Conservation (phyloP, 306 rosid genomes). For the Hylodesmum podocarpum region DNA sequence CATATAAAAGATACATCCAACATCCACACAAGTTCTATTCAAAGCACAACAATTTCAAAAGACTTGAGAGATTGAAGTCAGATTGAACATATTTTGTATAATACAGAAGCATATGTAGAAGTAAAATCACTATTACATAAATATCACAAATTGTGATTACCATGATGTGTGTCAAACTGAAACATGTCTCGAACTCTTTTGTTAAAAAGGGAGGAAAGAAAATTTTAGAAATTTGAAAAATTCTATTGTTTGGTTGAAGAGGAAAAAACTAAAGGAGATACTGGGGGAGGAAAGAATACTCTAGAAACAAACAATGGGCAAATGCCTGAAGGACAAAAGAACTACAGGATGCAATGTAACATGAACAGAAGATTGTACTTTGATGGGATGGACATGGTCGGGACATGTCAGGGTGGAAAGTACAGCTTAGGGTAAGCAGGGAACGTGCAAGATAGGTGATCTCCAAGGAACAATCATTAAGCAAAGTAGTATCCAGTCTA, state of each 20-base stretch:
- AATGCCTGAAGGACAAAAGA: not conserved
- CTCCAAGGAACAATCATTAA: not conserved
- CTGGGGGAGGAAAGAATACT: not conserved
- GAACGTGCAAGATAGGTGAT: not conserved
- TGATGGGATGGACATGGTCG: not conserved
- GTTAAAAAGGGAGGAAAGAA: not conserved
- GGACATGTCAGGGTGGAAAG: not conserved
- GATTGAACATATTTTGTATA: not conserved
- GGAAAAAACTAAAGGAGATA: not conserved
- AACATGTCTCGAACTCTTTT: not conserved
- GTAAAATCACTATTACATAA: not conserved
- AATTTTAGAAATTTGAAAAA: too few species aligned
- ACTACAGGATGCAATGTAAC: not conserved
- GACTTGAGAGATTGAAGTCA: not conserved
- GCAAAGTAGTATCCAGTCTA: not conserved
- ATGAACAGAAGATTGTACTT: not conserved
- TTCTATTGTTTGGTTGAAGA: not conserved
- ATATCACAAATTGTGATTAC: slow-evolving; percentile 18
- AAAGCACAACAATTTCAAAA: slow-evolving; percentile 19
- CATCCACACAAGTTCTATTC: slow-evolving; percentile 24
- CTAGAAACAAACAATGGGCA: not conserved
- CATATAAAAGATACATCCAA: slow-evolving; percentile 33
- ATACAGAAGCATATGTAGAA: not conserved
- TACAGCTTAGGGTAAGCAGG: not conserved
- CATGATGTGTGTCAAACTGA: not conserved